Evolutionary conservation across 2,329 filamentous ascomycete genomes (phyloP).

Genomic region (Xylariomycetidae sp.): DNA sequence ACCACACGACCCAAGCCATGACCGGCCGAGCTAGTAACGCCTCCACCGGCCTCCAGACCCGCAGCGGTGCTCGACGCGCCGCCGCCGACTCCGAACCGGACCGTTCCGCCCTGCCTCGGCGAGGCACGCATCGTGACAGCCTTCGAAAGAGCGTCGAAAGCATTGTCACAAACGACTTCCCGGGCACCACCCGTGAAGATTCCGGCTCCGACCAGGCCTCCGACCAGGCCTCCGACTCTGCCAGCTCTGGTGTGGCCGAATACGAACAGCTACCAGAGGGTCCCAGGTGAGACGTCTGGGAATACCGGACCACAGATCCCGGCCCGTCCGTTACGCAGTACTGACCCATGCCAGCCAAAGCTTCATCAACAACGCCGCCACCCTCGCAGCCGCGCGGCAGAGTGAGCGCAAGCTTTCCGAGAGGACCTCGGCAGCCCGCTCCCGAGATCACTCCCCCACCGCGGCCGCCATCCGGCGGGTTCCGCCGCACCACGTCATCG

Average conservation of each 20-base stretch:
- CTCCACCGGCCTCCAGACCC: slow-evolving; percentile 15
- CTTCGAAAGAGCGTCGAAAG: slow-evolving; percentile 16
- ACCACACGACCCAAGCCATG: slow-evolving; percentile 10
- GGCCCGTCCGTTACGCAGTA: neutral
- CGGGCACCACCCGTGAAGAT: too few relatives aligned
- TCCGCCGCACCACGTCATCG: too few relatives aligned
- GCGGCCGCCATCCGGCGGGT: too few relatives aligned
- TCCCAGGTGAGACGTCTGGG: slow-evolving; percentile 13
- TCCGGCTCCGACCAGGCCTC: slow-evolving; percentile 11
- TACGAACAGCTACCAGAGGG: slow-evolving; percentile 15
- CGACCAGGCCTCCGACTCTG: slow-evolving; percentile 16
- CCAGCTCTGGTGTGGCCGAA: too few relatives aligned
- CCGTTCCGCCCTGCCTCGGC: slow-evolving; percentile 10
- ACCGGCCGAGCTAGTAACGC: slow-evolving; percentile 8
- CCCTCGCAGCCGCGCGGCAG: slow-evolving; percentile 16
- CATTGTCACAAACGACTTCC: too few relatives aligned
- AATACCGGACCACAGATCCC: too few relatives aligned
- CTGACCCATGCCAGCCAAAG: slow-evolving; percentile 19
- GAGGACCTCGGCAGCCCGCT: too few relatives aligned
- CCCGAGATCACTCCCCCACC: too few relatives aligned
- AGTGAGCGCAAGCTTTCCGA: slow-evolving; percentile 7
- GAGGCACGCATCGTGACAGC: slow-evolving; percentile 13
- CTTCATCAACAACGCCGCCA: slow-evolving; percentile 15
- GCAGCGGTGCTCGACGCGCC: slow-evolving; percentile 12
- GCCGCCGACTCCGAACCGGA: slow-evolving; percentile 8